Evolutionary conservation across 768 basidiomycete species (phyloP).

Genomic region (Pleurotus cornucopiae): DNA sequence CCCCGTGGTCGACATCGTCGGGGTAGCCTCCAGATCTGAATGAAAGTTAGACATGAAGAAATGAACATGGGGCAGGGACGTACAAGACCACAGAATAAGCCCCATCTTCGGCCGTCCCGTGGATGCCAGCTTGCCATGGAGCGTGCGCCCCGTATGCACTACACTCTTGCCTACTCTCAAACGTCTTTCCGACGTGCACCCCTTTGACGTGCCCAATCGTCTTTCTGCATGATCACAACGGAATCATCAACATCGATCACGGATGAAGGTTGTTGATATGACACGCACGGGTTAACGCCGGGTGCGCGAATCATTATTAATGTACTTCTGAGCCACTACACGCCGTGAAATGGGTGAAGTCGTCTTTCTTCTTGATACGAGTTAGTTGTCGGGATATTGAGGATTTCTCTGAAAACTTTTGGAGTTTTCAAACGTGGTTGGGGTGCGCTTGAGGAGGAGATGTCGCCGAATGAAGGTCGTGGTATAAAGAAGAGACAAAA

Average conservation of each 20-base stretch:
- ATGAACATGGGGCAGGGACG: background rate
- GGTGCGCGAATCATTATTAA: background rate
- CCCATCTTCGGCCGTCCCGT: conserved; percentile 25
- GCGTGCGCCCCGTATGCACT: conserved; percentile 27
- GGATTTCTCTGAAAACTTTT: no score
- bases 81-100: conserved; percentile 35
- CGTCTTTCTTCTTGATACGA: no score
- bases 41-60: background rate
- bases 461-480: no score
- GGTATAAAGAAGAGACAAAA: no score
- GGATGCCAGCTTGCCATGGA: conserved; percentile 31
- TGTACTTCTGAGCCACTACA: no score
- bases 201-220: conserved; percentile 26
- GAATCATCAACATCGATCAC: background rate
- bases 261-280: background rate
- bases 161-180: conserved; percentile 17
- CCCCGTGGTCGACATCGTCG: conserved; percentile 36
- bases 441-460: no score
- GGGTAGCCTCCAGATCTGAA: conserved; percentile 30
- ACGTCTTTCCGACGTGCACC: conserved; percentile 17
- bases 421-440: no score
- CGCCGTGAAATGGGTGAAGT: no score
- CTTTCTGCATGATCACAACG: conserved; percentile 12
- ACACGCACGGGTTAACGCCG: background rate
- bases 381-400: no score